These are phyloP conservation scores for Alternaria sp. DNA, from an alignment of 2,329 filamentous ascomycete species.

Conservation along the genomic window DNA sequence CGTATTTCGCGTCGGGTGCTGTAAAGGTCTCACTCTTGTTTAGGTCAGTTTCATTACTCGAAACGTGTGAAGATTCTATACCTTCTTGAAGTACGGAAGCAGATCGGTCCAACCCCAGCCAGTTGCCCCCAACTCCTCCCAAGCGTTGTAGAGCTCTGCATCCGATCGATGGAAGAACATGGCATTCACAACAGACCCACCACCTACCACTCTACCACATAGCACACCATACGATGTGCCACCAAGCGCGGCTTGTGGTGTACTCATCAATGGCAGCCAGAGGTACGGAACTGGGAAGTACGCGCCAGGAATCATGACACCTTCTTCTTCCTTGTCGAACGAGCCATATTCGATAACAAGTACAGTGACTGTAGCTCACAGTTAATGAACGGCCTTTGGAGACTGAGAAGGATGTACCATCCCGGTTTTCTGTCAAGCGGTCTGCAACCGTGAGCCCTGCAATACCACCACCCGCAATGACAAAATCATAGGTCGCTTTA, in stretches of 20 bases:
- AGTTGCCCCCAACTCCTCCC: constrained; percentile 64
- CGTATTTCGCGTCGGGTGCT: constrained; percentile 24
- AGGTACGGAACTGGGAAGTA: constrained; percentile 36
- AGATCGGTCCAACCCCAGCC: constrained; percentile 65
- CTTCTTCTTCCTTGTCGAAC: constrained; percentile 35
- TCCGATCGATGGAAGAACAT: constrained; percentile 47
- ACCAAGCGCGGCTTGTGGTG: constrained; percentile 32
- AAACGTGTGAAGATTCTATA: constrained; percentile 61
- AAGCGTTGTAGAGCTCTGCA: constrained; percentile 57
- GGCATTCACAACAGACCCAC: constrained; percentile 48
- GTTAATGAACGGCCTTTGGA: neutral
- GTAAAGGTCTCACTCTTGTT: constrained; percentile 36
- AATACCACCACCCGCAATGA: constrained; percentile 40
- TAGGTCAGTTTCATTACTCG: neutral
- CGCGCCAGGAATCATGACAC: constrained; percentile 34
- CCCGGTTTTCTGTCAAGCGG: constrained; percentile 36
- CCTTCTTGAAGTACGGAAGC: constrained; percentile 50
- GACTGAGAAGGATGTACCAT: constrained; percentile 12
- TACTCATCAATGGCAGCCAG: constrained; percentile 31
- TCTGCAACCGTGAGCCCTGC: constrained; percentile 40
- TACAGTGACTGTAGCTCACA: constrained; percentile 26
- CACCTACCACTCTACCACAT: constrained; percentile 42
- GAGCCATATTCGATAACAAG: constrained; percentile 43
- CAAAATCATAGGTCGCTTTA: constrained; percentile 36
- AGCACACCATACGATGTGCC: constrained; percentile 27